A percentile compares a stretch with the other conserved stretches of the same genome.
Evolutionary conservation across 805 yeast species (phyloP).

Genomic region (Candida endomychidarum): DNA sequence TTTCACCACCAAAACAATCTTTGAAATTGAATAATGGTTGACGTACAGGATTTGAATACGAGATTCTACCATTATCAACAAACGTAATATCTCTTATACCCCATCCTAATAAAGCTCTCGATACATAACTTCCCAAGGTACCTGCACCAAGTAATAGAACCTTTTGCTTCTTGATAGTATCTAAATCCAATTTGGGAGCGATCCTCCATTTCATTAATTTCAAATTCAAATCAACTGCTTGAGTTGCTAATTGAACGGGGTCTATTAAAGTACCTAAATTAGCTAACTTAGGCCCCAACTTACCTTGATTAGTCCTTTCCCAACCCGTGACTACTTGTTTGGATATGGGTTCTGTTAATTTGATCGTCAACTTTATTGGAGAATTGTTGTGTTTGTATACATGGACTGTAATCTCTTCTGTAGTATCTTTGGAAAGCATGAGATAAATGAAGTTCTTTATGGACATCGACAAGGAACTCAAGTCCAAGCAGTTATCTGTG

Average conservation of each 20-base stretch:
- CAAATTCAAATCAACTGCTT: conserved; percentile 87
- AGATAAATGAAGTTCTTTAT: conserved; percentile 58
- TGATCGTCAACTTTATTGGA: conserved; percentile 20
- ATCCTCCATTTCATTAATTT: conserved; percentile 97
- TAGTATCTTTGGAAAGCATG: conserved; percentile 30
- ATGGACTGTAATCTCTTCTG: conserved; percentile 19
- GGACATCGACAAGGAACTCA: conserved; percentile 47
- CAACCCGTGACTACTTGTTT: conserved; percentile 68
- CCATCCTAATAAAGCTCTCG: conserved; percentile 89
- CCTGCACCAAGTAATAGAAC: conserved; percentile 93
- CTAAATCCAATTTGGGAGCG: conserved; percentile 77
- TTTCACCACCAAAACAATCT: conserved; percentile 75
- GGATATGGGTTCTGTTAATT: conserved; percentile 12
- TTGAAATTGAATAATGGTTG: conserved; percentile 82
- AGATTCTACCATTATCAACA: conserved; percentile 86
- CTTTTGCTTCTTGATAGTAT: conserved; percentile 55
- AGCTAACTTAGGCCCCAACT: conserved; percentile 77
- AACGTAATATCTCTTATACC: conserved; percentile 84
- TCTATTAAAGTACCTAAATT: conserved; percentile 80
- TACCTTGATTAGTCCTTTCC: conserved; percentile 79
- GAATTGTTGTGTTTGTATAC: conserved; percentile 23
- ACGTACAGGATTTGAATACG: conserved; percentile 93
- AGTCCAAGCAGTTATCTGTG: conserved; percentile 32
- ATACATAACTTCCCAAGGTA: conserved; percentile 89
- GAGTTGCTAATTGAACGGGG: conserved; percentile 80